Conservation (phyloP, 495 filamentous ascomycete species). For the Trichoderma orchidacearum region DNA sequence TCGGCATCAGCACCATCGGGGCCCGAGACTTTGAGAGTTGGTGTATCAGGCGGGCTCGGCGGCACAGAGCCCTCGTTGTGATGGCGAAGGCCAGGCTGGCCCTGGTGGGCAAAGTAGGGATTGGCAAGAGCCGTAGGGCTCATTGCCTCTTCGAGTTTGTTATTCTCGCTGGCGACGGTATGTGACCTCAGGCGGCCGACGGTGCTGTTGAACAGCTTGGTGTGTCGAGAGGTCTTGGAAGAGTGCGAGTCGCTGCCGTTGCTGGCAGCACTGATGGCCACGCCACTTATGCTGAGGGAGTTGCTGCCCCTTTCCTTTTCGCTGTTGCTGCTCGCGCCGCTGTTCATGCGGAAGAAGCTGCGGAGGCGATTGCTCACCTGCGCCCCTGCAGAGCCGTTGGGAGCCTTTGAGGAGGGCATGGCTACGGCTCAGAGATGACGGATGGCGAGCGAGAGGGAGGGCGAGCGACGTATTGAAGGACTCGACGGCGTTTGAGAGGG, state of each 20-base stretch:
- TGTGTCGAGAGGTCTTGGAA: constrained; percentile 58
- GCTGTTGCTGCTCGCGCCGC: constrained; percentile 38
- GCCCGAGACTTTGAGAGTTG: constrained; percentile 56
- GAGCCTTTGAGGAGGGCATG: constrained; percentile 26
- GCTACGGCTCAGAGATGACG: background rate
- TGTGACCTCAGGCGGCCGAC: constrained; percentile 66
- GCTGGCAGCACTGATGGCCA: constrained; percentile 26
- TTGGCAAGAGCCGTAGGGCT: constrained; percentile 93
- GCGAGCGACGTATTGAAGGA: background rate
- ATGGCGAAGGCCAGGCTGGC: constrained; percentile 81
- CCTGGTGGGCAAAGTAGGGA: constrained; percentile 95
- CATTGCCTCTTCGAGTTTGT: constrained; percentile 72
- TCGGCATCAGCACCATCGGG: constrained; percentile 38
- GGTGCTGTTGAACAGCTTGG: constrained; percentile 58
- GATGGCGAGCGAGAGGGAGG: background rate
- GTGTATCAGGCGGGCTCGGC: constrained; percentile 90
- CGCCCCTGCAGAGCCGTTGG: constrained; percentile 22
- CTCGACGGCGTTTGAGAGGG: background rate
- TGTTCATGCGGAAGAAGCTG: constrained; percentile 97
- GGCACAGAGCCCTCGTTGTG: constrained; percentile 93
- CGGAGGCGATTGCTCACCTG: constrained; percentile 83
- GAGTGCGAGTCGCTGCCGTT: constrained; percentile 19
- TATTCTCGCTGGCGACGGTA: constrained; percentile 88
- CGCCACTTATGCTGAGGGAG: constrained; percentile 26
- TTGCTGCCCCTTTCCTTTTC: constrained; percentile 25